Evolutionary conservation across 2,329 filamentous ascomycete genomes (phyloP).

Genomic region (Juglanconis oblonga): DNA sequence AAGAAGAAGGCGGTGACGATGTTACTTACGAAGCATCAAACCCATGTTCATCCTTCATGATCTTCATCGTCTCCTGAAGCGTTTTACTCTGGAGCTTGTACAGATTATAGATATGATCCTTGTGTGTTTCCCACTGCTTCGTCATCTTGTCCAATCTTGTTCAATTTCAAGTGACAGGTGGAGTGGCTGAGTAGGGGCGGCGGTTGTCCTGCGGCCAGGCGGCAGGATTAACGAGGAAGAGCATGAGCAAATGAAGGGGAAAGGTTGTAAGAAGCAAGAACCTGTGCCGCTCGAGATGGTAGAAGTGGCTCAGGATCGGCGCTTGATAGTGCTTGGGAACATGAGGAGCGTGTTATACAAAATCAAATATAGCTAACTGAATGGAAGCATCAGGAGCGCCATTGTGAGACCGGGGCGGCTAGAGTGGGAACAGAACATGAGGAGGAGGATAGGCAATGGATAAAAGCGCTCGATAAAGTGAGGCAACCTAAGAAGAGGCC

Average conservation of each 20-base stretch:
- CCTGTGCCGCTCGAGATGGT: background rate
- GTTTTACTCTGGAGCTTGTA: constrained; percentile 40
- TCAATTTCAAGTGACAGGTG: background rate
- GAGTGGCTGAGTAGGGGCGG: background rate
- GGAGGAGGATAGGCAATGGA: background rate
- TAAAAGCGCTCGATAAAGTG: background rate
- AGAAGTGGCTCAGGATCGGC: too few relatives aligned
- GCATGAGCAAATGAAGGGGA: background rate
- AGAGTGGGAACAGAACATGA: background rate
- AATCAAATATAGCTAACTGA: too few relatives aligned
- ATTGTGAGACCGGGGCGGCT: too few relatives aligned
- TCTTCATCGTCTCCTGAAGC: constrained; percentile 36
- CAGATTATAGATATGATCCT: constrained; percentile 33
- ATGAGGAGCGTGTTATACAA: too few relatives aligned
- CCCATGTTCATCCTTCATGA: constrained; percentile 37
- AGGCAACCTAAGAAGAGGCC: background rate
- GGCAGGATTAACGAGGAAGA: background rate
- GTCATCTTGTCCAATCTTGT: constrained; percentile 34
- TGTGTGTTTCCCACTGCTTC: constrained; percentile 40
- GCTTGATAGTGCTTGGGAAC: too few relatives aligned
- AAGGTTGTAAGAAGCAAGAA: background rate
- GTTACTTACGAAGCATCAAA: constrained; percentile 41
- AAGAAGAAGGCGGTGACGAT: background rate
- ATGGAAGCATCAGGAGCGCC: too few relatives aligned
- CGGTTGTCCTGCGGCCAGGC: background rate